phyloP scores from a whole-genome alignment of 148 eudicot genomes.

The Rhododendron griersonianum region DNA sequence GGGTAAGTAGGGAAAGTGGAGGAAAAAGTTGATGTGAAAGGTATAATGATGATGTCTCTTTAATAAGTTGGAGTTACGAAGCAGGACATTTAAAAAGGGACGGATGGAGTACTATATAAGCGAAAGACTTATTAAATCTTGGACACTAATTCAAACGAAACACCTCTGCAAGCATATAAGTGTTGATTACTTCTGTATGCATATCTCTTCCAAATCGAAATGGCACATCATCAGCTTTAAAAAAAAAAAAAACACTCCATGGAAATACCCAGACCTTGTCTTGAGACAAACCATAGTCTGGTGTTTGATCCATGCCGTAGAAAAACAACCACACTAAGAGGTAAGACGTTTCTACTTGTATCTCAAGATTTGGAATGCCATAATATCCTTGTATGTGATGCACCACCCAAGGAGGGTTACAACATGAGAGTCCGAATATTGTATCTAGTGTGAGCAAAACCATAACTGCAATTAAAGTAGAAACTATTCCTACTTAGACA shows the following conservation, averaged over 20 bases:
- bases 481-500: background rate
- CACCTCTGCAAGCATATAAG: background rate
- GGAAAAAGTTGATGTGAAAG: no score
- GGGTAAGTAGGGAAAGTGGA: no score
- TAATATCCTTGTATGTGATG: background rate
- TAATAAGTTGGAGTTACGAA: no score
- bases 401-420: background rate
- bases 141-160: background rate
- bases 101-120: no score
- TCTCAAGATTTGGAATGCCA: background rate
- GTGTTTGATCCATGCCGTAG: background rate
- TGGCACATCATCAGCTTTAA: background rate
- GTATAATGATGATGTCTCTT: no score
- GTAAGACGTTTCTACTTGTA: background rate
- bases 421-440: background rate
- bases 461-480: background rate
- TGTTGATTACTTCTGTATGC: background rate
- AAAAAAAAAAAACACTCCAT: background rate
- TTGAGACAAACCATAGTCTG: background rate
- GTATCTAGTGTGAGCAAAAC: background rate
- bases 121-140: background rate
- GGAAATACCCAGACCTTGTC: background rate
- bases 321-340: conserved; percentile 1
- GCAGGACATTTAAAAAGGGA: no score
- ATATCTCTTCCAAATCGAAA: background rate